Base-by-base conservation (phyloP, 768 basidiomycete species). In the Macrocybe gigantea region DNA sequence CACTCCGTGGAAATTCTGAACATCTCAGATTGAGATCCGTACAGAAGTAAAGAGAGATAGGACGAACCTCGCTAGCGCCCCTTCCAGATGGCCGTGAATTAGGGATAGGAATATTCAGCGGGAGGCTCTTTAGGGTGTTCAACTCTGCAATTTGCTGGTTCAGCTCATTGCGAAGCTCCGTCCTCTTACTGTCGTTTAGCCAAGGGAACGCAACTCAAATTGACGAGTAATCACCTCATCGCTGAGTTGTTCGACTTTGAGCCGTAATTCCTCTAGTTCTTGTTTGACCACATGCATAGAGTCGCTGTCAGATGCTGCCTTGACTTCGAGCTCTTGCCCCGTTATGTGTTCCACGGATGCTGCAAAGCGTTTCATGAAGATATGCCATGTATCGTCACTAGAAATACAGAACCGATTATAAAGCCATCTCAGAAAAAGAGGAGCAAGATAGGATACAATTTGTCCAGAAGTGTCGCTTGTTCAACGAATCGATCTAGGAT, bases 401-500 rank as follows among this genome's bases (percentile, higher is more conserved):
- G 50, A n/a, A 56, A 35, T 48, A 52, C 14, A 51, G 10, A 57
- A 15, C 4, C 37, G 9, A 37, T 11, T 31, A 41, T 6, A 32
- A 22, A 22, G 13, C 13, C 29, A 41, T 44, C 9, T 10, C 12
- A 44, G 32, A 31, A 31, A 14, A 42, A 33, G 10, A 43, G 41
- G 44, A 43, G 34, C 41, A 39, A 15, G 7, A 46, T 37, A 3
- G 60, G 80, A 49, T 63, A 87, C 86, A 88, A 80, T 53, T 81
- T 77, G 49, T 83, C 78, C 1, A 88, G 63, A 47, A 70, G 56
- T 2, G 72, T 68, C 4, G 80, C 72, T 42, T 85, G 78, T 47
- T 82, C 79, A 9, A 86, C 71, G 53, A 92, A 86, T 37, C 75
- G 78, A 48, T 83, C 79, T 32, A 86, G 53, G 30, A 88, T 68